phyloP scores from a whole-genome alignment of 1,284 basidiomycete species.

The Ceratobasidium sp. region DNA sequence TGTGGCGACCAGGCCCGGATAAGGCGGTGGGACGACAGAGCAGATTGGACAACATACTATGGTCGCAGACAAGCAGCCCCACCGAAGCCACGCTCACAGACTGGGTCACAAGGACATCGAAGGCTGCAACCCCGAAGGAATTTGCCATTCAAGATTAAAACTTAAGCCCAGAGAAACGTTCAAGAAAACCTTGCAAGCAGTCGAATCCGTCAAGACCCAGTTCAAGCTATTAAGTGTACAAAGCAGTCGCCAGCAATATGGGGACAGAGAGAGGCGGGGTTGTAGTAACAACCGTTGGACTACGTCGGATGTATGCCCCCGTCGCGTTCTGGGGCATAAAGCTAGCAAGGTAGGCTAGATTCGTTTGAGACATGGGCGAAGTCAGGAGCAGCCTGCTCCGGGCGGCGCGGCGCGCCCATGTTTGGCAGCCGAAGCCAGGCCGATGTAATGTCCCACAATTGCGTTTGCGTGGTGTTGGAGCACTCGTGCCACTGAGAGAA shows the following conservation, averaged over 20 bases:
- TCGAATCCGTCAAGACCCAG: too few species aligned
- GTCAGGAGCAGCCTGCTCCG: background rate
- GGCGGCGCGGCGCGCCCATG: background rate
- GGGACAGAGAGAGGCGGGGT: too few species aligned
- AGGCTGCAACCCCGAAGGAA: conserved; percentile 4
- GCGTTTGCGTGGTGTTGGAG: background rate
- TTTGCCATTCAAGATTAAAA: background rate
- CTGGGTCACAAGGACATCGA: conserved; percentile 8
- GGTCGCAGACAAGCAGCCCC: conserved; percentile 28
- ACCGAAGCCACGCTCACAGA: conserved; percentile 25
- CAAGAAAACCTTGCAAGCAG: too few species aligned
- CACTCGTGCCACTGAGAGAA: too few species aligned
- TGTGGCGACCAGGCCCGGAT: background rate
- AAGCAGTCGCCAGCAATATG: too few species aligned
- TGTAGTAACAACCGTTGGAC: too few species aligned
- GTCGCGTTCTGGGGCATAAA: background rate
- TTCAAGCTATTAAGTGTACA: too few species aligned
- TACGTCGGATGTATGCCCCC: background rate
- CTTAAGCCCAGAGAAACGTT: too few species aligned
- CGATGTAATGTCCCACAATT: background rate
- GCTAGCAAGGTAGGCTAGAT: background rate
- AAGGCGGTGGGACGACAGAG: background rate
- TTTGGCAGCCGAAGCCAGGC: background rate
- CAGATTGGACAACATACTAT: background rate
- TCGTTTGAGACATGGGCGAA: background rate